phyloP scores from a whole-genome alignment of 306 rosid species.

The Carpinus fangiana region DNA sequence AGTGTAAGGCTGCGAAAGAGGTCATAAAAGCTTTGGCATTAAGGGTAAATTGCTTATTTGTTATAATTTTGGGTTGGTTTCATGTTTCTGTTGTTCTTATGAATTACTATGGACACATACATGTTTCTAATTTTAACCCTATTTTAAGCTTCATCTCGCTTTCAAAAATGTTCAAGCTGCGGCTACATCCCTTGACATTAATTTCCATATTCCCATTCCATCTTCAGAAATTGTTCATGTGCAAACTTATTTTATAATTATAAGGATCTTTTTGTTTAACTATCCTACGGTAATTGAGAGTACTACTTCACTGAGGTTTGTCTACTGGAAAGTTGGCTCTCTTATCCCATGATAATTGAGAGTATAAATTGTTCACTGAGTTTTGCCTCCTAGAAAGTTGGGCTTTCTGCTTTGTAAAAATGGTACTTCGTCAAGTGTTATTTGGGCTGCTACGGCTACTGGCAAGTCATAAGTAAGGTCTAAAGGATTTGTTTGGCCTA shows the following conservation, averaged over 20 bases:
- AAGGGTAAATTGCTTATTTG: conserved; percentile 46
- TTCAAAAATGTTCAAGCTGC: not conserved
- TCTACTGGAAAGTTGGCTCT: not conserved
- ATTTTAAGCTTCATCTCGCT: not conserved
- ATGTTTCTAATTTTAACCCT: not conserved
- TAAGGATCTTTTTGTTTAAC: not conserved
- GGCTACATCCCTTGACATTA: not conserved
- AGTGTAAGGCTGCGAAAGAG: conserved; percentile 70
- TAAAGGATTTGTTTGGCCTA: not conserved
- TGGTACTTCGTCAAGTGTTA: not conserved
- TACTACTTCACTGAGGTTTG: not conserved
- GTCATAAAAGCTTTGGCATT: conserved; percentile 71
- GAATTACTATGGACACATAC: not conserved
- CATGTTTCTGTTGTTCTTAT: not conserved
- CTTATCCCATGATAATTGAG: not conserved
- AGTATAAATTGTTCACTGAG: not conserved
- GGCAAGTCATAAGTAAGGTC: not conserved
- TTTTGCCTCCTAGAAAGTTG: not conserved
- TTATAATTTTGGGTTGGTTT: conserved; percentile 6
- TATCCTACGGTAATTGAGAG: not conserved
- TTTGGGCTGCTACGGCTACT: not conserved
- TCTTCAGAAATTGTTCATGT: not conserved
- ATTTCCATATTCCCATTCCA: not conserved
- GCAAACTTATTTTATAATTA: not conserved
- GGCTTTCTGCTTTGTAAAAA: not conserved